phyloP scores from a whole-genome alignment of 805 yeast species.

The Ogataea trehaloabstinens region DNA sequence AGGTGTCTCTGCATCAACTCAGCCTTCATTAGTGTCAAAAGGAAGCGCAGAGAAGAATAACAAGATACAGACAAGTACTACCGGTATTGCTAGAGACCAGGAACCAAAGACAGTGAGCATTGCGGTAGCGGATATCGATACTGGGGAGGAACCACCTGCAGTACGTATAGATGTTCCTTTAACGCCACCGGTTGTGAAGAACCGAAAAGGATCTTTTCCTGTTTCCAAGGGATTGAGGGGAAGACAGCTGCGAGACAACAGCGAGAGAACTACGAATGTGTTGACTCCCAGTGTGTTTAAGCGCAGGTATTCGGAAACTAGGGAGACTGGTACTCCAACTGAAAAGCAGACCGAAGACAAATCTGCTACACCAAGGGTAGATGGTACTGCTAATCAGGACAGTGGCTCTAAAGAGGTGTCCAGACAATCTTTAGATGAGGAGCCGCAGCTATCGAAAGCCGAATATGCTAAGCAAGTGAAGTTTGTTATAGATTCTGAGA shows the following conservation, averaged over 20 bases:
- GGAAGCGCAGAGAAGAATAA: background rate
- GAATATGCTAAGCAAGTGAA: slow-evolving; percentile 17
- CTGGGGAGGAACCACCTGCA: background rate
- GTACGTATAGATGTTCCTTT: slow-evolving; percentile 1
- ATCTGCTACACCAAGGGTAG: background rate
- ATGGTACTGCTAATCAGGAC: background rate
- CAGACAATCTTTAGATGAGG: background rate
- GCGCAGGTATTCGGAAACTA: slow-evolving; percentile 1
- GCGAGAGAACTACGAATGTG: background rate
- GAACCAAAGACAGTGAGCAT: background rate
- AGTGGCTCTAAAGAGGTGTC: background rate
- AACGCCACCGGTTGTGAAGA: background rate
- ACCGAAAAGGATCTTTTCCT: background rate
- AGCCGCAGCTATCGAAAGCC: slow-evolving; percentile 14
- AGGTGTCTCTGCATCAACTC: background rate
- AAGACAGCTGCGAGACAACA: background rate
- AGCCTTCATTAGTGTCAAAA: background rate
- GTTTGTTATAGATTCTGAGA: slow-evolving; percentile 17
- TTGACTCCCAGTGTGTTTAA: slow-evolving; percentile 1
- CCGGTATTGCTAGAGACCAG: background rate
- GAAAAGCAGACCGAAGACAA: background rate
- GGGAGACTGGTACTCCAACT: background rate
- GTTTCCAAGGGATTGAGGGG: background rate
- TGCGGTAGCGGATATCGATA: background rate
- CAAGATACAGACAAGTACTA: background rate